Percentiles rank a stretch among this genome's conserved stretches.
phyloP scores from a whole-genome alignment of 176 grass and related monocot species.

The Microstegium vimineum region DNA sequence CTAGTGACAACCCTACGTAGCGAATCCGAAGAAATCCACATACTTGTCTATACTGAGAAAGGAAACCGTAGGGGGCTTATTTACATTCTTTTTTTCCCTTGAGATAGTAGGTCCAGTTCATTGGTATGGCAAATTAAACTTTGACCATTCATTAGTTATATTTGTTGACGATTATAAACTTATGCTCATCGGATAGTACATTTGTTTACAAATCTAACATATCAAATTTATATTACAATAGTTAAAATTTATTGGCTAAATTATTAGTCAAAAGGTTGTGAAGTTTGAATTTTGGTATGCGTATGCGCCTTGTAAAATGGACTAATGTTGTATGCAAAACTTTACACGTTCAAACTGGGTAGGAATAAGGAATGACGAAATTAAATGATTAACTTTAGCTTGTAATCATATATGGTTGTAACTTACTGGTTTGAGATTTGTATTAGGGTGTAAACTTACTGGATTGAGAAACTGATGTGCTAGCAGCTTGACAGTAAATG shows the following conservation, averaged over 20 bases:
- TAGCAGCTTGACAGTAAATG: not conserved
- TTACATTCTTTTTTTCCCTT: not conserved
- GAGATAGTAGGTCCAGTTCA: not conserved
- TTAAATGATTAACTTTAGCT: not conserved
- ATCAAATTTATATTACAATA: no score
- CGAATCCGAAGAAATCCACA: constrained; percentile 8
- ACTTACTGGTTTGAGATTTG: not conserved
- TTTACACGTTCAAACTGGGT: not conserved
- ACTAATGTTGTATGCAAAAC: not conserved
- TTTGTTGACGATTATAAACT: no score
- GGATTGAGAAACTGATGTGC: not conserved
- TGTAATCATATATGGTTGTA: not conserved
- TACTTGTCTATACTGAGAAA: not conserved
- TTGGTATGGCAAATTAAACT: no score
- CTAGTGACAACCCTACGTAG: not conserved
- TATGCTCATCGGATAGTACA: no score
- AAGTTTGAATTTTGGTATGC: no score
- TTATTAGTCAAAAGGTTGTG: no score
- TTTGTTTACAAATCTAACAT: no score
- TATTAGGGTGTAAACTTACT: not conserved
- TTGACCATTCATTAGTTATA: no score
- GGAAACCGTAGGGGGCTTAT: not conserved
- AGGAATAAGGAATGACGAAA: not conserved
- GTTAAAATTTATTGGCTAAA: no score
- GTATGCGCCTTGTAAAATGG: no score